Base-by-base conservation (phyloP, 495 filamentous ascomycete species). In the Oidiodendron maius region DNA sequence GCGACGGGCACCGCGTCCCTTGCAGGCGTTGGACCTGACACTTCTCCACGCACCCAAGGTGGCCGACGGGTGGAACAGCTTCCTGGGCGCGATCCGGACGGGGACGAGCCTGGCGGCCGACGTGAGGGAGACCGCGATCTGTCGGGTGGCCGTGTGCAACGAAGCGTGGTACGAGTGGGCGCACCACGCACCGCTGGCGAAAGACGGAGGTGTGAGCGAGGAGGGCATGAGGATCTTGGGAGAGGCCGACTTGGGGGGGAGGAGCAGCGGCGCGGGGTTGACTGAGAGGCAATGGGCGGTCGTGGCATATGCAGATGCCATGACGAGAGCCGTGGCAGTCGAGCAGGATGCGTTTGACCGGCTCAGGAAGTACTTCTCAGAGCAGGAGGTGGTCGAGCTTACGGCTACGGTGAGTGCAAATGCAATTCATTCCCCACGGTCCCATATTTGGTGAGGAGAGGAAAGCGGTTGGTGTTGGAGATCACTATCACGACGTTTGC, bases 41-140 rank as follows among this genome's bases (percentile, higher is more conserved):
- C 77, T 91, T 6, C 70, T 91, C 3, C 87, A 91, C 68, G 75
- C 81, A 6, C 86, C 81, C 22, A 67, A 80, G 2, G 70, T 91
- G 0, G 80, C 87, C 1, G 77, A 87, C 58, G 87, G 87, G 2
- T 93, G 86, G 84, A 91, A 90, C 68, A 67, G 77, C 25, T 89
- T 93, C 65, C 71, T 91, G 13, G 81, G 81, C 32, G 81, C 87
- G 34, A 75, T 93, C 25, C 78, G 87, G 52, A 86, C 81, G 10
- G 66, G 72, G 51, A 86, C 83, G 3, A 65, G 65, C 18, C 64
- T 90, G 1, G 58, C 75, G 0, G 74, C 74, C 4, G 71, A 80
- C 37, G 58, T 85, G 28, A 76, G 82, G 16, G 87, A 93, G 64
- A 58, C 89, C 4, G 79, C 82, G 45, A 88, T 93, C 46, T 84